Evolutionary conservation across 2,329 filamentous ascomycete genomes (phyloP), one percentile per base, ranked within the genome.

Genomic region (Fusarium mexicanum): DNA sequence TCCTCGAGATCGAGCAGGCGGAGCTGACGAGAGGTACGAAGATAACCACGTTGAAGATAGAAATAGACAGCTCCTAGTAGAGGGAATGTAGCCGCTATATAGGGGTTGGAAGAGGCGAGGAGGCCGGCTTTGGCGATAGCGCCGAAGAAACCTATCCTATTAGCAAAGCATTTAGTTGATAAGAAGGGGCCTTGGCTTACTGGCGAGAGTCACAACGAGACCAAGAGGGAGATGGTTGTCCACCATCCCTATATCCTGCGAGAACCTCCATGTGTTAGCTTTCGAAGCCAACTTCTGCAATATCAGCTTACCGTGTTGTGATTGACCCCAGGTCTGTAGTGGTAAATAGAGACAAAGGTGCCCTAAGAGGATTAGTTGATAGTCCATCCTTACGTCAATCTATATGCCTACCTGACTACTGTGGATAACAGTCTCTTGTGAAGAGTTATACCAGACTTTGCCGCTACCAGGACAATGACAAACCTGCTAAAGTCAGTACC

Each of bases 181-280:
- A 43, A 20, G 17, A 38, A n/a, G 13, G 18, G 33, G 18, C 7
- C 7, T 20, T 38, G 48, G 78, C 83, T 74, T 72, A 85, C 83
- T 85, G 40, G 76, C 76, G 18, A 77, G 60, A 44, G 84, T 72
- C 22, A 79, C 76, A 20, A 79, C 75, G 16, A 86, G 61, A 2
- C 82, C 82, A 1, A 80, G 64, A 4, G 84, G 82, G 6, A 87
- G 77, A 58, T 82, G 79, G 35, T 82, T 85, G 65, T 87, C 85
- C 6, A 86, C 74, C 22, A 86, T 80, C 55, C 83, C 80, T 12
- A 86, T 83, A 43, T 86, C 84, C 72, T 86, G 83, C 14, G 81
- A 84, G 68, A 86, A 86, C 63, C 83, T 84, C 4, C 4, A 5
- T 12, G 13, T 59, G 51, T 54, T 44, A 69, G 24, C n/a, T 24